Evolutionary conservation across 805 yeast species (phyloP), one percentile per base, ranked within the genome.

Genomic region (Millerozyma miso): DNA sequence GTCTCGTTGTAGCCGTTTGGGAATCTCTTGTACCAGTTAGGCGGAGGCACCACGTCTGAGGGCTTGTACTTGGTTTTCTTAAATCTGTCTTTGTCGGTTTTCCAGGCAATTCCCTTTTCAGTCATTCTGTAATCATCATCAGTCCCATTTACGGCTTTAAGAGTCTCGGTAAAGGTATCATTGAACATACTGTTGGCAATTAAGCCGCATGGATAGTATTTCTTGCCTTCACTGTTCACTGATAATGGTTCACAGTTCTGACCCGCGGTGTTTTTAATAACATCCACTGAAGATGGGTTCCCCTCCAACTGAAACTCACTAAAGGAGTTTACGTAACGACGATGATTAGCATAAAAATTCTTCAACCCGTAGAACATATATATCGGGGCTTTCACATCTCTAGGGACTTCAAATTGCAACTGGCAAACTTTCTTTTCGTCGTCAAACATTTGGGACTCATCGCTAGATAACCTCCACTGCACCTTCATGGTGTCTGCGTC

Each of bases 1-100:
- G 78, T 79, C 29, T 77, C 81, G n/a, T 85, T 88, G 66, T 93
- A 91, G 0, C 98, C 98, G 46, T 89, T 66, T 1, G 98, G 98
- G 61, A 64, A 91, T 66, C 57, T 68, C 49, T 77, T 74, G 33
- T 66, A 71, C 99, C 99, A 91, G 66, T 85, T 88, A 40, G 93
- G 96, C 4, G 99, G 99, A 10, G 99, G 99, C 2, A 83, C 93
- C 35, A 91, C 83, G 12, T 88, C 82, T 20, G 71, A 58, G 6
- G 82, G 71, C 34, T 74, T 71, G 60, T 93, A 71, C 45, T 54
- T 56, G 3, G 76, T 71, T 52, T 70, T 70, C 49, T 68, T 65
- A 55, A 65, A 70, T 41, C 76, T 51, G 49, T 67, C 49, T 35
- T 54, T 56, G 46, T 68, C 69, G 19, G 65, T 48, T 1, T 60